phyloP scores from a whole-genome alignment of 495 filamentous ascomycete species.

The Penicillium mononematosum region DNA sequence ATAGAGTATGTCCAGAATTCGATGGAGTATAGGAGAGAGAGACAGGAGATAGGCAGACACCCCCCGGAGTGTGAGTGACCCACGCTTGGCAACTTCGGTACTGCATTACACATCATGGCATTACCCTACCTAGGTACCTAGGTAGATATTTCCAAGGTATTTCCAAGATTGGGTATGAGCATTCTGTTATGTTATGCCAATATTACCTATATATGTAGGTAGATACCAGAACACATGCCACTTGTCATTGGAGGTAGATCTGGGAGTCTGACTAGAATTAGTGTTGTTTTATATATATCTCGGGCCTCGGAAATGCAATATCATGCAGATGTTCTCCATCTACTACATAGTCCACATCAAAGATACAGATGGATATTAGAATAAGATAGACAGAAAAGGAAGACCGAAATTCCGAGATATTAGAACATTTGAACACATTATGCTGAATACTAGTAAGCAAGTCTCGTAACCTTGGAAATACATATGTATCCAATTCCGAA shows the following conservation, averaged over 20 bases:
- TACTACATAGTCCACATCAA: background rate
- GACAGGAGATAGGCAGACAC: conserved; percentile 8
- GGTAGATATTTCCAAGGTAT: no score
- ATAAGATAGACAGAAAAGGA: background rate
- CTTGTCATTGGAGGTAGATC: background rate
- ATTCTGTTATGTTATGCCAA: background rate
- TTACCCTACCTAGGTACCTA: background rate
- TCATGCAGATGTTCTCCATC: conserved; percentile 3
- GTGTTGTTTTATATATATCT: background rate
- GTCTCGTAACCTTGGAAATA: no score
- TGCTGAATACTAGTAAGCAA: no score
- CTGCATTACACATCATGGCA: conserved; percentile 10
- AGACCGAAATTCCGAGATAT: background rate
- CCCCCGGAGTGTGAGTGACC: conserved; percentile 12
- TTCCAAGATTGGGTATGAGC: background rate
- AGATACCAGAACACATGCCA: no score
- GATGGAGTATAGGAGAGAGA: conserved; percentile 12
- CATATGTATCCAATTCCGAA: no score
- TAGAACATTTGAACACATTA: background rate
- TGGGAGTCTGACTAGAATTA: background rate
- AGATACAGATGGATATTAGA: background rate
- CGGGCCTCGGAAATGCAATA: background rate
- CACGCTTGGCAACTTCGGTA: conserved; percentile 5
- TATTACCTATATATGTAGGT: background rate
- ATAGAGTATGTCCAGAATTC: conserved; percentile 6